Base-by-base conservation (phyloP, 2,329 filamentous ascomycete species). In the Aspergillus vadensis region DNA sequence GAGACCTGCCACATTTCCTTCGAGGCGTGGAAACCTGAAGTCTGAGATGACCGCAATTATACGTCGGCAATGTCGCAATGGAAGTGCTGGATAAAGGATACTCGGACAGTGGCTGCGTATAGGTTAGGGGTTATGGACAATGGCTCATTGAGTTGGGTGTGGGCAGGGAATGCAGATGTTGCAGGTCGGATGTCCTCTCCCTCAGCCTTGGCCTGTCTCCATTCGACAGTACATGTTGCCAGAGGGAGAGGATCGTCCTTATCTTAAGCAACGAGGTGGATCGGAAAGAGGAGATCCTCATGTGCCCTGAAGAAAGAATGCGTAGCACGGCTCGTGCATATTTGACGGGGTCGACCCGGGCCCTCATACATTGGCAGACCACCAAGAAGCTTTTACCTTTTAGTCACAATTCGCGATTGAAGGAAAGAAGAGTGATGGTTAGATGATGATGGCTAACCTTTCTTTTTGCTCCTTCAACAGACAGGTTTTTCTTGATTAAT, bases 401-500 rank as follows among this genome's bases (percentile, higher is more conserved):
- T 50, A 55, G 27, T 36, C 27, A 25, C 32, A 56, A 49, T 50
- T 44, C 12, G 32, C 32, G 32, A 36, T 39, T 39, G 30, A 50
- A 14, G 15, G 25, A 41, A 36, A 44, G 36, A 25, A 27, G 48
- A 53, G 12, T 21, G 32, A 59, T 44, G 19, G 39, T 41, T 59
- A 55, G 52, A 47, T 41, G 39, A 51, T 27, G 57, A 39, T 62
- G 54, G 63, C 67, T 68, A 54, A 69, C 59, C 56, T 57, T 58
- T 54, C 9, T 58, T 50, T 25, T 55, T 51, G 27, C 43, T 61
- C 23, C 44, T 51, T 47, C 54, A 62, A 63, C 65, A 66, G 51
- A 63, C 57, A 66, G 61, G 62, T 65, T 60, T 59, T 59, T 52
- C 62, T 62, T 66, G 41, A 55, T 55, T 58, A 52, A 56, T 47